Conservation (phyloP, 1,139 yeast species). For the Geotrichum europaeum region DNA sequence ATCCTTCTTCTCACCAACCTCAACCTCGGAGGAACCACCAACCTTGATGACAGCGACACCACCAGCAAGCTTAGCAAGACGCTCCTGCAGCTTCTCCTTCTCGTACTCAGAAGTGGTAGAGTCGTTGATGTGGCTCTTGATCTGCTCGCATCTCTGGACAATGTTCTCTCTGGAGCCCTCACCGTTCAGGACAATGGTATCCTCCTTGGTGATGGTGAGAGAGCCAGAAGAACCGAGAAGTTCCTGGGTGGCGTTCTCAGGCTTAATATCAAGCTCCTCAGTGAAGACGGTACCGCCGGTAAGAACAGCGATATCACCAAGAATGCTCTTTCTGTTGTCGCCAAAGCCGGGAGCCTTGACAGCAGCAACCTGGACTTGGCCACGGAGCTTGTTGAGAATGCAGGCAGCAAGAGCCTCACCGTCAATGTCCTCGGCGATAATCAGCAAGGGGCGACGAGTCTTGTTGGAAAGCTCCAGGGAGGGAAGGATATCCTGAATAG, state of each 20-base stretch:
- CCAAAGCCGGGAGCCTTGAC: constrained; percentile 99
- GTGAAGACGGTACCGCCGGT: constrained; percentile 98
- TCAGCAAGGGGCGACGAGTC: constrained; percentile 89
- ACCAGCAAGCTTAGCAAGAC: constrained; percentile 96
- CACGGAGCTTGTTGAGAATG: constrained; percentile 95
- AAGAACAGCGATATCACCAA: constrained; percentile 94
- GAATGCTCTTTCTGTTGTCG: constrained; percentile 96
- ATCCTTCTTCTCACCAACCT: constrained; percentile 99
- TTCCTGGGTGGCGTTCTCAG: constrained; percentile 91
- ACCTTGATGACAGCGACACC: constrained; percentile 99
- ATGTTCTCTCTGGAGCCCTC: constrained; percentile 88
- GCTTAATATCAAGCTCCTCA: constrained; percentile 95
- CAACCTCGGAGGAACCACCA: constrained; percentile 97
- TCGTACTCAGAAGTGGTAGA: constrained; percentile 85
- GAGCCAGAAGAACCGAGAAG: constrained; percentile 92
- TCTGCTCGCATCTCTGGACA: constrained; percentile 91
- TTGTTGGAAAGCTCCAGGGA: constrained; percentile 93
- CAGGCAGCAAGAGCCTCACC: constrained; percentile 99
- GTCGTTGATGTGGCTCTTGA: constrained; percentile 71
- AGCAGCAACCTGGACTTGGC: constrained; percentile 97
- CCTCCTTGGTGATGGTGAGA: constrained; percentile 92
- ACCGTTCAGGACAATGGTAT: constrained; percentile 92
- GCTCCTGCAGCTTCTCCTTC: constrained; percentile 95
- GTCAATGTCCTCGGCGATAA: constrained; percentile 94
- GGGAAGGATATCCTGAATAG: constrained; percentile 89